phyloP scores from a whole-genome alignment of 2,329 filamentous ascomycete genomes.

The Alternaria sp. region DNA sequence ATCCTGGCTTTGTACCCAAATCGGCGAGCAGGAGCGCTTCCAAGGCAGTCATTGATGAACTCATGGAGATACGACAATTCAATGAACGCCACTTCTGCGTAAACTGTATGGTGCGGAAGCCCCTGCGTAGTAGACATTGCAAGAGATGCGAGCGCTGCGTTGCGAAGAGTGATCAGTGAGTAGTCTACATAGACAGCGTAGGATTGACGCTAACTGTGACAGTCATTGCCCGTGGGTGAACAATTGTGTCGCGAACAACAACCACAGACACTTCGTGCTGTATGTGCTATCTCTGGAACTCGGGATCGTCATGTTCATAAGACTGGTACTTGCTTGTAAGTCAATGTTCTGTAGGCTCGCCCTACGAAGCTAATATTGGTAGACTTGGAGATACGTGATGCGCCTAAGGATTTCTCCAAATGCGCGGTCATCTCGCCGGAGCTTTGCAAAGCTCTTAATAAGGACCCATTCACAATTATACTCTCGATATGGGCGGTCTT shows the following conservation, averaged over 20 bases:
- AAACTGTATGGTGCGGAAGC: conserved; percentile 91
- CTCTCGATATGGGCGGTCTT: conserved; percentile 80
- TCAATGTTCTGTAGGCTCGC: conserved; percentile 12
- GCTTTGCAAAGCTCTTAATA: conserved; percentile 78
- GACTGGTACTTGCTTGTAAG: conserved; percentile 76
- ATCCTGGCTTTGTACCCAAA: conserved; percentile 94
- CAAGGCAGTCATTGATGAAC: conserved; percentile 85
- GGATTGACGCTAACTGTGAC: conserved; percentile 28
- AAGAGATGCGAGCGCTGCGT: conserved; percentile 90
- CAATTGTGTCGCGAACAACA: conserved; percentile 95
- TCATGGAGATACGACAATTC: conserved; percentile 85
- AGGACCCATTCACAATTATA: conserved; percentile 84
- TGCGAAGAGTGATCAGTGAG: conserved; percentile 95
- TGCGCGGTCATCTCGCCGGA: conserved; percentile 80
- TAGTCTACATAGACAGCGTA: conserved; percentile 25
- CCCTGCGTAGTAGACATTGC: conserved; percentile 95
- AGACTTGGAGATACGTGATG: conserved; percentile 71
- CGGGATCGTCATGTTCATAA: conserved; percentile 76
- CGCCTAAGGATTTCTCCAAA: conserved; percentile 53
- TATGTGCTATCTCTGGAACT: conserved; percentile 82
- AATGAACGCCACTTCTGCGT: conserved; percentile 95
- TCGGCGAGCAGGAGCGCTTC: conserved; percentile 88
- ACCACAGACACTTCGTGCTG: conserved; percentile 92
- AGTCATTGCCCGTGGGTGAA: conserved; percentile 98
- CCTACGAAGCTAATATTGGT: conserved; percentile 36